Evolutionary conservation across 2,329 filamentous ascomycete genomes (phyloP).

Genomic region (Cercospora zeina): DNA sequence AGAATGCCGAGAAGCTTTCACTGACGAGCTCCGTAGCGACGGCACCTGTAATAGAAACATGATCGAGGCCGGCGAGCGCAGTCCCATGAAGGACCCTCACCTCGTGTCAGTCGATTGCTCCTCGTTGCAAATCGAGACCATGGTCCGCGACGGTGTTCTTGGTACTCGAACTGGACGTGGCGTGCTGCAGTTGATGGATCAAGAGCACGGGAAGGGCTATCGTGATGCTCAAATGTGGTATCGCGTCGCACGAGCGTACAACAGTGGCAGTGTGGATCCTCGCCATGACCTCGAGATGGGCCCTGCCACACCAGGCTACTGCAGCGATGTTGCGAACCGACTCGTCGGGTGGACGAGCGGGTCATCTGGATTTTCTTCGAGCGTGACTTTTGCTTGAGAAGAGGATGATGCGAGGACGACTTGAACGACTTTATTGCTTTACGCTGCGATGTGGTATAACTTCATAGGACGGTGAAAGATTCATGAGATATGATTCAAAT

Average conservation of each 20-base stretch:
- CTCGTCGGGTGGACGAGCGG: not conserved
- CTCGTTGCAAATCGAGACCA: slow-evolving; percentile 40
- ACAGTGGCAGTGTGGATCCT: not conserved
- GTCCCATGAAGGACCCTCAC: slow-evolving; percentile 40
- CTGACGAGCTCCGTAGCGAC: slow-evolving; percentile 33
- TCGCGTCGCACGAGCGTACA: slow-evolving; percentile 7
- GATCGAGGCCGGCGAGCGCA: slow-evolving; percentile 30
- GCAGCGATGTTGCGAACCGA: slow-evolving; percentile 3
- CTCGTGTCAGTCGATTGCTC: slow-evolving; percentile 29
- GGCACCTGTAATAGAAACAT: slow-evolving; percentile 42
- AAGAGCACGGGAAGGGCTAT: slow-evolving; percentile 12
- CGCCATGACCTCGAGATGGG: not conserved
- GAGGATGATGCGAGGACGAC: not conserved
- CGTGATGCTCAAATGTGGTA: slow-evolving; percentile 13
- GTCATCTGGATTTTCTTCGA: not conserved
- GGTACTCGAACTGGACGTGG: slow-evolving; percentile 49
- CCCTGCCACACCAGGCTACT: not conserved
- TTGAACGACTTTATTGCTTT: not conserved
- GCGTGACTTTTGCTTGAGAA: not conserved
- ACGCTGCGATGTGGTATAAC: not conserved
- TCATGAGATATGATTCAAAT: not conserved
- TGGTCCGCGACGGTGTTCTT: slow-evolving; percentile 48
- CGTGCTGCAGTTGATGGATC: slow-evolving; percentile 44
- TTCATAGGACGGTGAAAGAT: not conserved
- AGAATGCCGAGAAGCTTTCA: not conserved